A percentile compares a stretch with the other conserved stretches of the same genome.
These are phyloP conservation scores for Phytopythium delawarense DNA, from an alignment of 352 stramenopile species.

Conservation along the genomic window DNA sequence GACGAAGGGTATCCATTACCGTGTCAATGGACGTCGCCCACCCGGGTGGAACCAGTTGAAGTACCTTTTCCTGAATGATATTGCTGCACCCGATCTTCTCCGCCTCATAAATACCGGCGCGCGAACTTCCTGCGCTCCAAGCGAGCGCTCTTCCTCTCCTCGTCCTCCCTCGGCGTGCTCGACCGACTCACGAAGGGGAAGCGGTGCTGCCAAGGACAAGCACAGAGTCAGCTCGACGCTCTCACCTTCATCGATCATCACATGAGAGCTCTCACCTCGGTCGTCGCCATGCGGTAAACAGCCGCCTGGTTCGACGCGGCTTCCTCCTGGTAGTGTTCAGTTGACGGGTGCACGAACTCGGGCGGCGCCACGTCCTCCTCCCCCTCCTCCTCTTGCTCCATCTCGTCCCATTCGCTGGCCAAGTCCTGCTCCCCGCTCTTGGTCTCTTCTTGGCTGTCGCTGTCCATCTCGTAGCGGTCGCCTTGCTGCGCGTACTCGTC, in stretches of 20 bases:
- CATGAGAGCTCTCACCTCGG: constrained; percentile 16
- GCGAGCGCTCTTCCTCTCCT: not conserved
- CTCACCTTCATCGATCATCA: not conserved
- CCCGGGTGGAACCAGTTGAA: not conserved
- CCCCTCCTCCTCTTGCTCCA: not conserved
- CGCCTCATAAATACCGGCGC: constrained; percentile 7
- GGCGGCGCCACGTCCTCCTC: not conserved
- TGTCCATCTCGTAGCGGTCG: constrained; percentile 6
- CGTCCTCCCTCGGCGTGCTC: not conserved
- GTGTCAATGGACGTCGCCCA: not conserved
- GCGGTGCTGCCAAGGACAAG: not conserved
- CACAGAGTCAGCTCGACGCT: not conserved
- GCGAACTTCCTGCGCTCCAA: constrained; percentile 8
- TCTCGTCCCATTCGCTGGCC: constrained; percentile 9
- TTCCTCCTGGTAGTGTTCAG: not conserved
- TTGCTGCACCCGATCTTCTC: not conserved
- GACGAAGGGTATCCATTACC: not conserved
- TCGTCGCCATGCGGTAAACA: constrained; percentile 14
- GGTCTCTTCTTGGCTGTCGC: constrained; percentile 7
- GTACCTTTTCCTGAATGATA: not conserved
- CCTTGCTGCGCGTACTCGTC: not conserved
- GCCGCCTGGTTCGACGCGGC: constrained; percentile 5
- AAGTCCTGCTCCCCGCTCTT: not conserved
- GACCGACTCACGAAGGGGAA: constrained; percentile 4
- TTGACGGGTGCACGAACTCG: constrained; percentile 4